Conservation (phyloP, 441 rosid genomes). For the Populus hybrid region DNA sequence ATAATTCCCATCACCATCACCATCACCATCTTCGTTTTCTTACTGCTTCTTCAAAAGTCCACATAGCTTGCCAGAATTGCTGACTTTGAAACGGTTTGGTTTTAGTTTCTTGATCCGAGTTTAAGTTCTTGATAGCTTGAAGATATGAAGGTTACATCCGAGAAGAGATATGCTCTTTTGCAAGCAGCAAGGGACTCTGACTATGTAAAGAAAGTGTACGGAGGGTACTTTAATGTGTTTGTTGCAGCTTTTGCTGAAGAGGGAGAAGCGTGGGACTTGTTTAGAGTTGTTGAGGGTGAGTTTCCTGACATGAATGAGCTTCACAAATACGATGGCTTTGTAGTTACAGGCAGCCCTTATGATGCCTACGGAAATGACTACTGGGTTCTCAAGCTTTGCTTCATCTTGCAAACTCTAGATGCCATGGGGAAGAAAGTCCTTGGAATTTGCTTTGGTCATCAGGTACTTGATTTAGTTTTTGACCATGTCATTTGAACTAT, state of each 20-base stretch:
- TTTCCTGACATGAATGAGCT: slow-evolving; percentile 64
- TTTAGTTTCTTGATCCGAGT: background rate
- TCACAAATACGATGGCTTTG: slow-evolving; percentile 66
- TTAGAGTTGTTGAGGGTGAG: slow-evolving; percentile 70
- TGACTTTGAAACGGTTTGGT: background rate
- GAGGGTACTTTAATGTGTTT: slow-evolving; percentile 78
- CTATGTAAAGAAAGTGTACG: slow-evolving; percentile 58
- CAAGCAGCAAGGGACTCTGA: slow-evolving; percentile 67
- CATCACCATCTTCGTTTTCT: background rate
- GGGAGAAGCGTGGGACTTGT: slow-evolving; percentile 74
- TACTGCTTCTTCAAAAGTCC: background rate
- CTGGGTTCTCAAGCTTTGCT: slow-evolving; percentile 74
- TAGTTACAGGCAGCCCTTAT: slow-evolving; percentile 72
- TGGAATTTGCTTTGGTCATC: slow-evolving; percentile 93
- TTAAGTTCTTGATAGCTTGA: background rate
- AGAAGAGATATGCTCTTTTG: slow-evolving; percentile 55
- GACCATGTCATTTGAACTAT: background rate
- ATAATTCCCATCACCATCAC: background rate
- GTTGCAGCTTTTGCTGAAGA: slow-evolving; percentile 55
- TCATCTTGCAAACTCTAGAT: slow-evolving; percentile 48
- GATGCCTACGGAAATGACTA: slow-evolving; percentile 72
- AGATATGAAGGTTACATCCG: background rate
- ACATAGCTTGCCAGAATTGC: background rate
- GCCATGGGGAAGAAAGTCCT: slow-evolving; percentile 74
- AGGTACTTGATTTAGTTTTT: slow-evolving; percentile 36